Evolutionary conservation across 768 basidiomycete species (phyloP), one percentile per base, ranked within the genome.

Genomic region (Mycena floridula): DNA sequence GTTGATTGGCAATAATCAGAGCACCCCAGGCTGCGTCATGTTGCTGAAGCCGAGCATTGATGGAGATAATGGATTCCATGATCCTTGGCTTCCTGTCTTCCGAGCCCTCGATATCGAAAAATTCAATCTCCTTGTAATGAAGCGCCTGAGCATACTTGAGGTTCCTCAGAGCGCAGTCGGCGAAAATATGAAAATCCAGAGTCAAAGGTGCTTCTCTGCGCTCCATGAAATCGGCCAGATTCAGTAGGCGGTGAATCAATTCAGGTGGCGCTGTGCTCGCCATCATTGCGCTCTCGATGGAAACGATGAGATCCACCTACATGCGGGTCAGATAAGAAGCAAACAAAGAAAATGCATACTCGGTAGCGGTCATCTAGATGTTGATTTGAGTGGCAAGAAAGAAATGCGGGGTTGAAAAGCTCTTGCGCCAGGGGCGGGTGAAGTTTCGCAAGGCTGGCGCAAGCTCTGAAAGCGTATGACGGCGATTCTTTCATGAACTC

Each of bases 401-500:
- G 76, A 65, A 99, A 99, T 0, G 96, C 96, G 4, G 94, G 91
- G 60, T 98, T 98, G 74, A 97, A 98, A 9, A 99, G 68, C 57
- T 98, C 95, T 55, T 87, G 85, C 0, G 92, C 93, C 40, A 98
- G 74, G 1, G 93, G 91, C 18, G 84, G 77, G 61, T 97, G 89
- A 7, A 87, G 81, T 58, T 96, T 89, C 2, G 97, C 92, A 37
- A 98, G 68, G 54, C 81, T 89, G 79, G 92, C 90, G 57, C 95
- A 97, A 0, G 96, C 93, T 36, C 96, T 81, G 28, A 99, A 76
- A 16, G 96, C 96, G 67, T 95, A 92, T 2, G 93, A 96, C 0
- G 96, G 95, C 0, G 95, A 97, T 50, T 98, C 93, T 57, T 94
- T 90, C 86, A 99, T 94, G 57, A 98, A 86, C 60, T 97, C 93